phyloP scores from a whole-genome alignment of 208 protist species.

The Vickermania spadyakhi region DNA sequence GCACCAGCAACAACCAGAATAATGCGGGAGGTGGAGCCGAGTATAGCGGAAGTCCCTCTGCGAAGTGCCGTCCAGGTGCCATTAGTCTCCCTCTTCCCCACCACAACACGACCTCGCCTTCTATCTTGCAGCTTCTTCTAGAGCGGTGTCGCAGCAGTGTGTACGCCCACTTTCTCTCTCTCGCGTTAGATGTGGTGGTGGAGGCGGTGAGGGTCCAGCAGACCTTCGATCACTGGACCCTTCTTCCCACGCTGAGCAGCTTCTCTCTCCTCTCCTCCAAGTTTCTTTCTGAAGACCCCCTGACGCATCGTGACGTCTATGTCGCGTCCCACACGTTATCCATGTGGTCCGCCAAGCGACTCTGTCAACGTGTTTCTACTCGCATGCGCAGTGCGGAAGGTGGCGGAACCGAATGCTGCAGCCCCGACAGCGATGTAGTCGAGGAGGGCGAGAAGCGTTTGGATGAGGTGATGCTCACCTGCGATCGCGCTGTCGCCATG shows the following conservation, averaged over 20 bases:
- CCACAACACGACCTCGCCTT: background rate
- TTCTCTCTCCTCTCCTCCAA: background rate
- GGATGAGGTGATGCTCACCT: background rate
- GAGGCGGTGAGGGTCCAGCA: background rate
- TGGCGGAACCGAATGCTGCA: background rate
- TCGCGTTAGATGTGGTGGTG: background rate
- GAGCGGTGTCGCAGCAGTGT: background rate
- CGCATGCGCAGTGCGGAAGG: too few relatives aligned
- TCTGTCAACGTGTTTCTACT: too few relatives aligned
- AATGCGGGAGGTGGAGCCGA: background rate
- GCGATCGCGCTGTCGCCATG: background rate
- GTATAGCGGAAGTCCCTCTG: background rate
- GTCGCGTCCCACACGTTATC: background rate
- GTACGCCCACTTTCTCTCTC: background rate
- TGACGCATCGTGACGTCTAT: background rate
- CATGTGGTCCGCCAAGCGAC: background rate
- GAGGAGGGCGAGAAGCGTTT: background rate
- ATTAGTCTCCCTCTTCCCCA: background rate
- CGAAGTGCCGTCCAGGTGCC: background rate
- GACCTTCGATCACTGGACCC: background rate
- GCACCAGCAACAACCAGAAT: background rate
- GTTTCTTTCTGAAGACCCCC: background rate
- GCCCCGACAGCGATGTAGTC: background rate
- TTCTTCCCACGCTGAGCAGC: background rate
- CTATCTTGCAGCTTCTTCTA: background rate